Conservation (phyloP, 83 land plant genomes). For the Diphasiastrum complanatum region DNA sequence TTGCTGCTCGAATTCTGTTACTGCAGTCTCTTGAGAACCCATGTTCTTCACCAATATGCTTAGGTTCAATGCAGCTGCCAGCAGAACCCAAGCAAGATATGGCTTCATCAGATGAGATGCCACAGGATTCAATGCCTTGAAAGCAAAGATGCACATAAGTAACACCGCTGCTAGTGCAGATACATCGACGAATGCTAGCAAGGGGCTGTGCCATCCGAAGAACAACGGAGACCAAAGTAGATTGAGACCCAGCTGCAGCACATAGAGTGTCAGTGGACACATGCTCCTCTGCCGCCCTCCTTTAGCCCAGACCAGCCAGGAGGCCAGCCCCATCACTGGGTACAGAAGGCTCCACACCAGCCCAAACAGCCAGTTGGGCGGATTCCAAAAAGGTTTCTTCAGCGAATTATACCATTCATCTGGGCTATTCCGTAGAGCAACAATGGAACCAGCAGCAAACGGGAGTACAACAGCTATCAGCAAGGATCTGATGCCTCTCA, state of each 20-base stretch:
- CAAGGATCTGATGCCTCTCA: no score
- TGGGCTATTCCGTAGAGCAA: no score
- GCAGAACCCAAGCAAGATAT: conserved; percentile 14
- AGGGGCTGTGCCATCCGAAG: conserved; percentile 12
- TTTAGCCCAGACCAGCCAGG: conserved; percentile 20
- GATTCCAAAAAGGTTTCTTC: conserved; percentile 15
- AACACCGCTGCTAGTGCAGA: not conserved
- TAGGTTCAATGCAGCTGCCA: conserved; percentile 12
- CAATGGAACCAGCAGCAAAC: no score
- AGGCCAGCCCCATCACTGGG: conserved; percentile 17
- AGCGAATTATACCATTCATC: no score
- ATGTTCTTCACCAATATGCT: no score
- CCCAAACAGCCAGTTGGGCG: conserved; percentile 17
- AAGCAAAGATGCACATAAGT: conserved; percentile 5
- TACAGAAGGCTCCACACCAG: conserved; percentile 12
- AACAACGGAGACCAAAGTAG: conserved; percentile 12
- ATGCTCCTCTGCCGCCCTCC: conserved; percentile 7
- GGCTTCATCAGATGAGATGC: conserved; percentile 17
- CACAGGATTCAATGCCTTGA: conserved; percentile 10
- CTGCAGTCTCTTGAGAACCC: no score
- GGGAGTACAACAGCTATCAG: no score
- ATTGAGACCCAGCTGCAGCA: conserved; percentile 9
- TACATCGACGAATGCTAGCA: conserved; percentile 10
- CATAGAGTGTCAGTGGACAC: conserved; percentile 4
- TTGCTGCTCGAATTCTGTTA: no score